phyloP scores from a whole-genome alignment of 768 basidiomycete genomes.

The Mycena chlorophos region DNA sequence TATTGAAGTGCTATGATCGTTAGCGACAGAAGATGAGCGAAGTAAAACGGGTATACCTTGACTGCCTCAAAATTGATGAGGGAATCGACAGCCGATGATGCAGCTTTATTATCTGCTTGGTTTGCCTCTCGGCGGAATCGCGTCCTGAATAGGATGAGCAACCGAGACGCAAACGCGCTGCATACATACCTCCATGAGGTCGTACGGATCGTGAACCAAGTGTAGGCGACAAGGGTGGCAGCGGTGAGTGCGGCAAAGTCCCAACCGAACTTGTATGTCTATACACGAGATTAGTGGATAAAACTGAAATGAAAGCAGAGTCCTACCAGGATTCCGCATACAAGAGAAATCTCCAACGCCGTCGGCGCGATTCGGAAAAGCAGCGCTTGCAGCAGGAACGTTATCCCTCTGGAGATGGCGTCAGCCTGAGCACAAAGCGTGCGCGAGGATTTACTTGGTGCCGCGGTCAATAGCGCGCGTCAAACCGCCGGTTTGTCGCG shows the following conservation, averaged over 20 bases:
- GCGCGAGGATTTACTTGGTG: slow-evolving; percentile 68
- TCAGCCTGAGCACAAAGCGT: slow-evolving; percentile 1
- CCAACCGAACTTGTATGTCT: slow-evolving; percentile 98
- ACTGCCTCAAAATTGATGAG: slow-evolving; percentile 99
- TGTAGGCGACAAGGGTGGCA: slow-evolving; percentile 83
- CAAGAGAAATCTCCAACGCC: slow-evolving; percentile 92
- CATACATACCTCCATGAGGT: slow-evolving; percentile 85
- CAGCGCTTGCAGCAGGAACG: slow-evolving; percentile 90
- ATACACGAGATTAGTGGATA: background rate
- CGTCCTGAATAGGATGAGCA: slow-evolving; percentile 52
- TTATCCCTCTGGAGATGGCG: slow-evolving; percentile 73
- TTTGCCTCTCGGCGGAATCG: slow-evolving; percentile 94
- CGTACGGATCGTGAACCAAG: slow-evolving; percentile 96
- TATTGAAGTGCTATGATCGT: slow-evolving; percentile 84
- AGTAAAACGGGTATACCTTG: slow-evolving; percentile 57
- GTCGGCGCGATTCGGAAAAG: slow-evolving; percentile 96
- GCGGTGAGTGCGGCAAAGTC: slow-evolving; percentile 92
- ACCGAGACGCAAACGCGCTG: slow-evolving; percentile 1
- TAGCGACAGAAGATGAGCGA: background rate
- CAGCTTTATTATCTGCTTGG: slow-evolving; percentile 94
- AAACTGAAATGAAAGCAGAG: background rate
- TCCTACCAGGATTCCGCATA: slow-evolving; percentile 92
- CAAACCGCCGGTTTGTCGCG: slow-evolving; percentile 91
- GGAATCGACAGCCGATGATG: slow-evolving; percentile 90
- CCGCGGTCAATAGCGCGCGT: slow-evolving; percentile 97